phyloP scores from a whole-genome alignment of 805 yeast genomes.

The Clavispora asparagi region DNA sequence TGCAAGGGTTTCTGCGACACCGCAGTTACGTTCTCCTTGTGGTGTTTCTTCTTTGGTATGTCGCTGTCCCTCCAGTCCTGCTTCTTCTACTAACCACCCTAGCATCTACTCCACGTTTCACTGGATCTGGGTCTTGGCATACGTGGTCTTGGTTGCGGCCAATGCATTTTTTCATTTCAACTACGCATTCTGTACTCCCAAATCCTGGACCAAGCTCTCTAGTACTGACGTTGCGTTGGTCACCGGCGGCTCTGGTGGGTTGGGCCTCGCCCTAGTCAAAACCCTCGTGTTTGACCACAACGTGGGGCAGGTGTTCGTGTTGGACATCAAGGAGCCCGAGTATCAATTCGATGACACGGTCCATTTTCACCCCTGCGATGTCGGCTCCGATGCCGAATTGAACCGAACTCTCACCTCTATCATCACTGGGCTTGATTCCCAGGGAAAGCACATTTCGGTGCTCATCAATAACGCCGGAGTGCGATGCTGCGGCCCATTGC shows the following conservation, averaged over 20 bases:
- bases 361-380: conserved; percentile 20
- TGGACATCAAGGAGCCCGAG: conserved; percentile 24
- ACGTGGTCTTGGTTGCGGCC: conserved; percentile 1
- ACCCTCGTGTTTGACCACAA: conserved; percentile 13
- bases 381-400: conserved; percentile 15
- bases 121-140: conserved; percentile 1
- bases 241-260: conserved; percentile 50
- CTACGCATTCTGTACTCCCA: conserved; percentile 2
- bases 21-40: neutral
- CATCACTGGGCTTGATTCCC: conserved; percentile 2
- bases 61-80: neutral
- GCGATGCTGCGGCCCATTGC: conserved; percentile 29
- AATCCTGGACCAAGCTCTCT: neutral
- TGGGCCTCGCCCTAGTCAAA: conserved; percentile 40
- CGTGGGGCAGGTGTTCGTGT: conserved; percentile 19
- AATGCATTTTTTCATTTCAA: conserved; percentile 2
- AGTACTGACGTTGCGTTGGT: conserved; percentile 25
- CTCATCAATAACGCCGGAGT: conserved; percentile 48
- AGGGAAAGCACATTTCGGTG: conserved; percentile 19
- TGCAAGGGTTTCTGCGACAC: neutral
- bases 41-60: conserved; percentile 7
- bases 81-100: neutral
- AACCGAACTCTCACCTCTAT: conserved; percentile 11
- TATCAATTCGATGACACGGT: conserved; percentile 12
- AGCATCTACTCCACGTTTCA: conserved; percentile 1